Evolutionary conservation across 1,284 basidiomycete genomes (phyloP), one percentile per base, ranked within the genome.

Genomic region (Puccinia coronata): DNA sequence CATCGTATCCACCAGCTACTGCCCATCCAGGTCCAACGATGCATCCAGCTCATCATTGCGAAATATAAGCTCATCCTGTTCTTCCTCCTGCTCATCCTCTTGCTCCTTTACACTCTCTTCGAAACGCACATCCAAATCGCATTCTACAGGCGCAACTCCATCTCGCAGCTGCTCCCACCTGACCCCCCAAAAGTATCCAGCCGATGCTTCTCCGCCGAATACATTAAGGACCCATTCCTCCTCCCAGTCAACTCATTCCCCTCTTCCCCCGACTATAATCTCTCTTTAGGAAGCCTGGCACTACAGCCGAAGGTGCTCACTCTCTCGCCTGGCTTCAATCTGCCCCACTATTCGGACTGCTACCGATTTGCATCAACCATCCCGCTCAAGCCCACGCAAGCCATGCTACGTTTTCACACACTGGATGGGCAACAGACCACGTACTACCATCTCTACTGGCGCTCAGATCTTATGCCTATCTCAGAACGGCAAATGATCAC

Each of bases 391-490:
- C 77, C 77, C 1, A 57, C 55, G 31, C 1, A 43, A 9, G 36
- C 67, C 36, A 79, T 79, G 67, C 31, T 36, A n/a, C 31, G 25
- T 25, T 2, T 18, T 1, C 20, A 25, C 28, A 25, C 34, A 4
- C n/a, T n/a, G n/a, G 43, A 34, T 23, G 25, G 16, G 0, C 25
- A 79, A 16, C 43, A 67, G 59, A 39, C 36, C 1, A 47, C 36
- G 14, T 79, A 41, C n/a, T 95, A 90, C 85, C 95, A 97, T 87
- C 92, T 93, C 0, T 96, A 96, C 85, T 96, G 95, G 94, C 89
- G 94, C 16, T 89, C 89, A 51, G 95, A 97, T 87, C 90, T 97
- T 55, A 90, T 90, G 0, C 88, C 91, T 0, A 92, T 97, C 83
- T 90, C 90, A 2, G 88, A 89, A 69, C 89, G 95, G 25, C 95